A percentile compares a stretch with the other conserved stretches of the same genome.
Evolutionary conservation across 1,284 basidiomycete species (phyloP).

Genomic region (Pseudozyma pruni): DNA sequence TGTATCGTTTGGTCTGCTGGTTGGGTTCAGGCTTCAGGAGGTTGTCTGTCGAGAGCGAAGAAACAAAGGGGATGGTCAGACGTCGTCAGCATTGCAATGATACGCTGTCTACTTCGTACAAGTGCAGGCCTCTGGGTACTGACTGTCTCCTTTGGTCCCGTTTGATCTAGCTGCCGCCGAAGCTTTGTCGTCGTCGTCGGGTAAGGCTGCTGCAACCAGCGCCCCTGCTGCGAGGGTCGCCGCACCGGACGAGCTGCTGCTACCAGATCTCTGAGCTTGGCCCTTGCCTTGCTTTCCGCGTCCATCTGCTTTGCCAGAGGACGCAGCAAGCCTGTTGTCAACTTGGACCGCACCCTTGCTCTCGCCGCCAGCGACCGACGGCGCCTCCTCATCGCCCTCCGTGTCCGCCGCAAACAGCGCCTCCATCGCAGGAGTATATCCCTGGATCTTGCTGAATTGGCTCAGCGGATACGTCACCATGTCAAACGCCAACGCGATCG

Average conservation of each 20-base stretch:
- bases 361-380: constrained; percentile 5
- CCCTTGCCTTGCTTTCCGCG: constrained; percentile 4
- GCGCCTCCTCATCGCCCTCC: constrained; percentile 71
- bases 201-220: constrained; percentile 6
- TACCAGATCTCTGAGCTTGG: constrained; percentile 2
- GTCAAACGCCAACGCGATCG: constrained; percentile 81
- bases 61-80: neutral
- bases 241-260: constrained; percentile 2
- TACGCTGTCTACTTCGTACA: neutral
- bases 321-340: neutral
- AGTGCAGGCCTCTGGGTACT: constrained; percentile 4
- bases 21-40: neutral
- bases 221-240: constrained; percentile 5
- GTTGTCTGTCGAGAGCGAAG: constrained; percentile 10
- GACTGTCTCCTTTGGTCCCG: constrained; percentile 16
- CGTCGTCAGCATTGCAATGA: neutral
- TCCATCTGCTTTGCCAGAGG: neutral
- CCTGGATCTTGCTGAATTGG: constrained; percentile 82
- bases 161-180: neutral
- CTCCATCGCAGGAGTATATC: constrained; percentile 79
- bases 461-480: constrained; percentile 78
- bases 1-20: constrained; percentile 1
- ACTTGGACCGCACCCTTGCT: neutral
- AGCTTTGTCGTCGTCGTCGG: neutral
- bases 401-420: constrained; percentile 75